Base-by-base conservation (phyloP, 805 yeast species). In the Kregervanrija pseudodelftensis region DNA sequence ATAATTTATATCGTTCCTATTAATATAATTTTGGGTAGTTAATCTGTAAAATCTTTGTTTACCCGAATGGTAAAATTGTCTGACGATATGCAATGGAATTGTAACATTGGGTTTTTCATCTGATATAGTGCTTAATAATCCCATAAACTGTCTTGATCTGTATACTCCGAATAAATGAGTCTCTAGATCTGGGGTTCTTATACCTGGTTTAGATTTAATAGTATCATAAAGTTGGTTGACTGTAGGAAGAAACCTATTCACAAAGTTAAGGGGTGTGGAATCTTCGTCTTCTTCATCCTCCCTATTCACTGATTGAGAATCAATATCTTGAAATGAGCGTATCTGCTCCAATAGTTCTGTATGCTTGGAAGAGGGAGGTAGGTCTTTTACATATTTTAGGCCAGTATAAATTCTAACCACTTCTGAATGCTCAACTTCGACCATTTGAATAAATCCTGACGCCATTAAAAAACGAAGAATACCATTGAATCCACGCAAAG, bases 11-110 rank as follows among this genome's bases (percentile, higher is more conserved):
- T 43, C 39, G 10, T 28, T 22, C 36, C 15, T 39, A 14, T 48
- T 42, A 16, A 47, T 43, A 16, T 46, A 37, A 8, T 48, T 37
- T 28, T 43, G 49, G 5, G 49, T 40, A 13, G 44, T 39, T 28
- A 50, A 80, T 36, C 95, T 68, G 60, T 77, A 85, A 52, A 79
- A 85, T 55, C 85, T 83, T 46, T 73, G 70, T 50, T 88, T 79
- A 0, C 95, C 95, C 47, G 78, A 80, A 16, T 51, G 45, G 9
- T 37, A 28, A 17, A 51, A 31, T 30, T 49, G 47, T 4, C 50
- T 50, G 30, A 53, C 33, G 13, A 53, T 43, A 15, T 42, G 45
- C 11, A 41, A 35, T 11, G 39, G 39, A n/a, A 43, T 33, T 10
- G 32, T 36, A n/a, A 65, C 44, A 8, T 44, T 57, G 45, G 45